Conservation (phyloP, 2,329 filamentous ascomycete species). For the Aspergillus bombycis region DNA sequence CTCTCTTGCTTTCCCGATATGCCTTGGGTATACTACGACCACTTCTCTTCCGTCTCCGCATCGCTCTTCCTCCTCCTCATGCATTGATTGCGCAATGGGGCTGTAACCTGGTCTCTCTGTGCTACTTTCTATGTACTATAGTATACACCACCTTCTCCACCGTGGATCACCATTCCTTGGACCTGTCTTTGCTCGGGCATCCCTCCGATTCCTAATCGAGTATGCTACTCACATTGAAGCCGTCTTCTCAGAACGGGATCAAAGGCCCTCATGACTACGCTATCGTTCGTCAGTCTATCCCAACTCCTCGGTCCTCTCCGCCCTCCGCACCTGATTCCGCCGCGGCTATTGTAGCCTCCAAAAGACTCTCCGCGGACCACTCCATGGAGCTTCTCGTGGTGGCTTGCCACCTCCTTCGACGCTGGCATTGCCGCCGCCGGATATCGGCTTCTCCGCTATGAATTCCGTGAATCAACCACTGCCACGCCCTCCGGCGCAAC, state of each 20-base stretch:
- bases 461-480: conserved; percentile 55
- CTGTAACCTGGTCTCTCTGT: conserved; percentile 1
- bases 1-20: background rate
- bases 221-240: conserved; percentile 58
- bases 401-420: conserved; percentile 70
- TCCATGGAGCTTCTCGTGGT: conserved; percentile 71
- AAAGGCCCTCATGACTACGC: conserved; percentile 54
- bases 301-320: conserved; percentile 42
- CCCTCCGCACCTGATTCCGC: conserved; percentile 37
- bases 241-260: conserved; percentile 51
- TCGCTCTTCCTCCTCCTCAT: conserved; percentile 1
- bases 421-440: conserved; percentile 60
- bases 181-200: background rate
- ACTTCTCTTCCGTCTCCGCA: background rate
- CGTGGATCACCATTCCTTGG: background rate
- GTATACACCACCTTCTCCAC: background rate
- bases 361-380: conserved; percentile 49
- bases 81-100: conserved; percentile 3
- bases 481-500: conserved; percentile 67
- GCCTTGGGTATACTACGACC: background rate
- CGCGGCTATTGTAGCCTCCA: conserved; percentile 29
- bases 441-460: conserved; percentile 27
- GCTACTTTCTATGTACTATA: background rate
- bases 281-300: conserved; percentile 45
- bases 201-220: conserved; percentile 8